These are phyloP conservation scores for Dissophora ornata DNA, from an alignment of 192 early-diverging fungal species.

Conservation along the genomic window DNA sequence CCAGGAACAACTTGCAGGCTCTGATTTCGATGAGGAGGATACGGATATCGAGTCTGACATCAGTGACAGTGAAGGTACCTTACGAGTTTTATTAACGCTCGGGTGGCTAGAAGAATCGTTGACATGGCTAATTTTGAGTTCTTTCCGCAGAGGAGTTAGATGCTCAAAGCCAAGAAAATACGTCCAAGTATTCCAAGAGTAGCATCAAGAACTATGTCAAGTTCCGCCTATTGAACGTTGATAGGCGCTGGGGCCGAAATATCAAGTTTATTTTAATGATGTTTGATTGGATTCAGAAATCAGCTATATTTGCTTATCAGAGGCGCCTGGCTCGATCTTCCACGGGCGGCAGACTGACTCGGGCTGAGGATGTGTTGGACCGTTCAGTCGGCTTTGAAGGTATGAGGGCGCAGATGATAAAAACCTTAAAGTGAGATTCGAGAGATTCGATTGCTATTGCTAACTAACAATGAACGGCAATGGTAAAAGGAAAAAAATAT, in stretches of 20 bases:
- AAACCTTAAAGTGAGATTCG: too few relatives aligned
- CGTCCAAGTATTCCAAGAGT: slow-evolving; percentile 15
- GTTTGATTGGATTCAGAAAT: slow-evolving; percentile 35
- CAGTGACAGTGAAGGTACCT: too few relatives aligned
- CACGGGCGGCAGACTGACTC: slow-evolving; percentile 27
- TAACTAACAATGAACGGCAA: background rate
- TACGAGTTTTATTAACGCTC: too few relatives aligned
- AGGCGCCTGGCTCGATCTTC: background rate
- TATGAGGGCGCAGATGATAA: too few relatives aligned
- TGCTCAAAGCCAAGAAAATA: background rate
- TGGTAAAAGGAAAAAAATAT: slow-evolving; percentile 14
- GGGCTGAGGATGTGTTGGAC: slow-evolving; percentile 21
- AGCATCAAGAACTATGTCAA: slow-evolving; percentile 30
- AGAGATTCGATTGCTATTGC: too few relatives aligned
- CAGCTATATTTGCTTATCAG: slow-evolving; percentile 22
- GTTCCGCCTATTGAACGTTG: slow-evolving; percentile 10
- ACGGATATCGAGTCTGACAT: too few relatives aligned
- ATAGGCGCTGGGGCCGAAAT: slow-evolving; percentile 26
- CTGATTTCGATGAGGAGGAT: too few relatives aligned
- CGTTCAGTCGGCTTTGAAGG: background rate
- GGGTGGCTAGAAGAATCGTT: too few relatives aligned
- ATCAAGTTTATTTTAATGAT: slow-evolving; percentile 32
- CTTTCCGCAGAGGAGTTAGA: background rate
- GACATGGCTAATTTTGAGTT: too few relatives aligned
- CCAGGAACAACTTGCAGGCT: too few relatives aligned